These are phyloP conservation scores for Talaromyces ruber DNA, from an alignment of 495 filamentous ascomycete genomes.

Conservation along the genomic window DNA sequence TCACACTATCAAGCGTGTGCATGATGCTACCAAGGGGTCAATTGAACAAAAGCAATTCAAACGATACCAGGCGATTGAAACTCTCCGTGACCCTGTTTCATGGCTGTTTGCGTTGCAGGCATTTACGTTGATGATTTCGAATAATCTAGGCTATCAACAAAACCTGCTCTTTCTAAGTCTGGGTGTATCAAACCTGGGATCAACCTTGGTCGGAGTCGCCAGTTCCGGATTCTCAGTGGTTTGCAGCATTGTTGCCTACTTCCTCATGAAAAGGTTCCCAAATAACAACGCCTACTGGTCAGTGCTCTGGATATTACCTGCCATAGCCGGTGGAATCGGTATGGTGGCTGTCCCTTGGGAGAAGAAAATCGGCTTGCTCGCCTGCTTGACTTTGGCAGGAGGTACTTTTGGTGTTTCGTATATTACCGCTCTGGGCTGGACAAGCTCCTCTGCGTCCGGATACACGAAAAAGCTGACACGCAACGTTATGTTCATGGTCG, in stretches of 20 bases:
- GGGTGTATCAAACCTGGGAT: slow-evolving; percentile 13
- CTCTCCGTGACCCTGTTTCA: slow-evolving; percentile 14
- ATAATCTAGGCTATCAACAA: slow-evolving; percentile 20
- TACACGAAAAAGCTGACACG: slow-evolving; percentile 18
- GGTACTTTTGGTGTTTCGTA: slow-evolving; percentile 17
- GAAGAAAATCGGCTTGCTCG: slow-evolving; percentile 12
- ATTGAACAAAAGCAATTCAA: slow-evolving; percentile 21
- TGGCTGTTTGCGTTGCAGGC: slow-evolving; percentile 17
- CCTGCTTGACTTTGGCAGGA: slow-evolving; percentile 15
- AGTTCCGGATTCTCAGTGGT: slow-evolving; percentile 9
- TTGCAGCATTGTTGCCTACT: slow-evolving; percentile 6
- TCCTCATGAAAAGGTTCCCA: slow-evolving; percentile 3
- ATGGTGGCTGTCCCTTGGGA: slow-evolving; percentile 21
- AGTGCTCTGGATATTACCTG: slow-evolving; percentile 20
- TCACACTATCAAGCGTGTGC: slow-evolving; percentile 10
- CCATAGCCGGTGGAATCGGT: slow-evolving; percentile 16
- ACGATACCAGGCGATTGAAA: slow-evolving; percentile 11
- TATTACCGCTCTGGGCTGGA: slow-evolving; percentile 17
- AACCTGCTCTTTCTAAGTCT: slow-evolving; percentile 11
- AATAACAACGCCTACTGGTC: slow-evolving; percentile 2
- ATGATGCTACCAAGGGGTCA: slow-evolving; percentile 9
- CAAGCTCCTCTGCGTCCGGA: slow-evolving; percentile 13
- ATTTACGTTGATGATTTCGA: slow-evolving; percentile 16
- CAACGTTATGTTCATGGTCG: slow-evolving; percentile 16
- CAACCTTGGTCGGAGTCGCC: slow-evolving; percentile 13